Evolutionary conservation across 2,329 filamentous ascomycete genomes (phyloP).

Genomic region (Diaporthe caulivora): DNA sequence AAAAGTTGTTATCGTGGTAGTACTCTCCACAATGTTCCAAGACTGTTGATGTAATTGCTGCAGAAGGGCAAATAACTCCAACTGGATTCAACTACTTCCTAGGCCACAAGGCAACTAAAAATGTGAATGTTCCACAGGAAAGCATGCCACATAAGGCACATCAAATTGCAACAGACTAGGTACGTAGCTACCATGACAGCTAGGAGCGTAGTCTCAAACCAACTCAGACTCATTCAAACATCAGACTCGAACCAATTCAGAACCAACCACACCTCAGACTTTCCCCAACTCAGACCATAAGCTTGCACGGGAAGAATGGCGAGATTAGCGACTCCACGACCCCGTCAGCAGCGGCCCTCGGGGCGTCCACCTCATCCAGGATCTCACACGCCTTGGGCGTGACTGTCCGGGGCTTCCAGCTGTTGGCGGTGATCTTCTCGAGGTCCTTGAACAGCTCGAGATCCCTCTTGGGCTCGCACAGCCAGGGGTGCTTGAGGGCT

Average conservation of each 20-base stretch:
- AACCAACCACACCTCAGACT: not conserved
- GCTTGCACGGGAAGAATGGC: slow-evolving; percentile 20
- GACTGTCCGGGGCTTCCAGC: slow-evolving; percentile 40
- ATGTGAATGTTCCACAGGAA: not conserved
- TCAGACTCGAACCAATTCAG: not conserved
- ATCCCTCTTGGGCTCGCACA: slow-evolving; percentile 42
- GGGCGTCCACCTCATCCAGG: slow-evolving; percentile 6
- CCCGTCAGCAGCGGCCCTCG: not conserved
- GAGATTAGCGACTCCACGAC: not conserved
- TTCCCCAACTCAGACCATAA: not conserved
- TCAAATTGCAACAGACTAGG: not conserved
- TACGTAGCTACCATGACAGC: not conserved
- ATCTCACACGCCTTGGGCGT: not conserved
- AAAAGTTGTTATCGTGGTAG: too few relatives aligned
- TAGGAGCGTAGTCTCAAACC: not conserved
- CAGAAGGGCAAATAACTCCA: too few relatives aligned
- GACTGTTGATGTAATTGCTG: not conserved
- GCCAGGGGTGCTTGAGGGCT: slow-evolving; percentile 53
- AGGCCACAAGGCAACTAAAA: not conserved
- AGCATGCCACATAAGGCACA: not conserved
- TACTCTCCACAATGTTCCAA: not conserved
- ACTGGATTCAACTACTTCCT: not conserved
- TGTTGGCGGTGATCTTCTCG: slow-evolving; percentile 32
- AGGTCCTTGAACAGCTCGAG: slow-evolving; percentile 37
- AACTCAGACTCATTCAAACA: not conserved